phyloP scores from a whole-genome alignment of 768 basidiomycete species.

The Lentinula aciculospora region DNA sequence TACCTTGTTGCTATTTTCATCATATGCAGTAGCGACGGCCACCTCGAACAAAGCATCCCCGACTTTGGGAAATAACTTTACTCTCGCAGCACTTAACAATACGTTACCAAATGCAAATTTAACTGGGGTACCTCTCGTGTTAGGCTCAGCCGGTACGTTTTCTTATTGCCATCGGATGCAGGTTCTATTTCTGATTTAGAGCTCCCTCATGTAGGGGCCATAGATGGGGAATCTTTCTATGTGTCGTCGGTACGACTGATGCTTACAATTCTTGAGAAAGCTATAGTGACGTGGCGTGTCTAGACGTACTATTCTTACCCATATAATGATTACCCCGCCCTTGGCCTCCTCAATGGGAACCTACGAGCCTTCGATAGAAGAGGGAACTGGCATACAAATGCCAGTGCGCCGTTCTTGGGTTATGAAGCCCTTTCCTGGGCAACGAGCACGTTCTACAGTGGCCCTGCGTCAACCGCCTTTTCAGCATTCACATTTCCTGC shows the following conservation, averaged over 20 bases:
- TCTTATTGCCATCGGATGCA: neutral
- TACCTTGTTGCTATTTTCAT: neutral
- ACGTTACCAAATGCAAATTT: conserved; percentile 34
- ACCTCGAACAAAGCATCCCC: neutral
- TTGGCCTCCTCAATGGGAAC: conserved; percentile 31
- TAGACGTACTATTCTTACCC: conserved; percentile 47
- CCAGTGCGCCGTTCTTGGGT: conserved; percentile 27
- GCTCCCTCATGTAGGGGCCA: conserved; percentile 23
- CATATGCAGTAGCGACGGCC: neutral
- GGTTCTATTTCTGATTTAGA: neutral
- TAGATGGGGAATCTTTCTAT: conserved; percentile 31
- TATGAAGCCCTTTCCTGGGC: conserved; percentile 27
- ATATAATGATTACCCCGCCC: conserved; percentile 39
- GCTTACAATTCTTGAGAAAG: neutral
- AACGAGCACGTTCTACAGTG: conserved; percentile 24
- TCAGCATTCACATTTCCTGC: conserved; percentile 19
- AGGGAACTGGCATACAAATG: conserved; percentile 33
- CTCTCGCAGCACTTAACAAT: conserved; percentile 37
- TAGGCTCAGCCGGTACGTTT: conserved; percentile 30
- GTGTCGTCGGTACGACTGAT: conserved; percentile 35
- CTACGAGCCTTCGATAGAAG: conserved; percentile 29
- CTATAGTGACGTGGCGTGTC: neutral
- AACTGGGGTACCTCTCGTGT: conserved; percentile 42
- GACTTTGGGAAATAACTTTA: conserved; percentile 27
- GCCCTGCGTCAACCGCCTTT: conserved; percentile 29